Evolutionary conservation across 1,284 basidiomycete species (phyloP).

Genomic region (Apiotrichum mycotoxinovorans): DNA sequence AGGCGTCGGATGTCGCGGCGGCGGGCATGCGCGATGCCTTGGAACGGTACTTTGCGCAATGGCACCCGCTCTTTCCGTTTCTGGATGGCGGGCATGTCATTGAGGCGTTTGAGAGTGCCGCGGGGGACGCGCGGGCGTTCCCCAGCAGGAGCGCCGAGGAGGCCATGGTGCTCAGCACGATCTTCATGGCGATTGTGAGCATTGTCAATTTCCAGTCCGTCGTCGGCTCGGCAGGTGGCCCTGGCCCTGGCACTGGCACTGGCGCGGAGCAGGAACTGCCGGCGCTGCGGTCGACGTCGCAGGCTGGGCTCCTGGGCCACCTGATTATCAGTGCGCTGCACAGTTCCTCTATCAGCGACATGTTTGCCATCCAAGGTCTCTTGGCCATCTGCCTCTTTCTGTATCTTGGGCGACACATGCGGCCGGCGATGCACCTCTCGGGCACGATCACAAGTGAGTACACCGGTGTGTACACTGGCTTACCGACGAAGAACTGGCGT

Average conservation of each 20-base stretch:
- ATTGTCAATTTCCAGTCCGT: too few relatives aligned
- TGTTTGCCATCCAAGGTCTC: constrained; percentile 27
- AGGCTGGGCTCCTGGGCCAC: constrained; percentile 14
- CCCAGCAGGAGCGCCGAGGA: constrained; percentile 9
- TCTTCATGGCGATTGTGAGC: constrained; percentile 16
- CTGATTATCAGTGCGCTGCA: constrained; percentile 17
- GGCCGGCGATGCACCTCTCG: constrained; percentile 26
- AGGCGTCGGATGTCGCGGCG: constrained; percentile 7
- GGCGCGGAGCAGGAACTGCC: neutral
- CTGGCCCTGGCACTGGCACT: too few relatives aligned
- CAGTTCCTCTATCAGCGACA: constrained; percentile 18
- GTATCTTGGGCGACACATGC: constrained; percentile 15
- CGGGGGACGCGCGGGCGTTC: constrained; percentile 14
- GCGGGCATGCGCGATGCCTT: constrained; percentile 11
- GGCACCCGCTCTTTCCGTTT: constrained; percentile 34
- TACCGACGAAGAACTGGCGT: constrained; percentile 21
- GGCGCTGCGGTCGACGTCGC: neutral
- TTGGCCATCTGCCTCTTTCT: constrained; percentile 20
- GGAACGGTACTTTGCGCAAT: constrained; percentile 24
- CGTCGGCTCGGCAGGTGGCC: too few relatives aligned
- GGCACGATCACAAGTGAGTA: constrained; percentile 25
- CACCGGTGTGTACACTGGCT: constrained; percentile 5
- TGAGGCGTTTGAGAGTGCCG: constrained; percentile 13
- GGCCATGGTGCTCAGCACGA: constrained; percentile 16
- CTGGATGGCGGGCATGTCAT: constrained; percentile 23